These are phyloP conservation scores for Drechslera avenae DNA, from an alignment of 2,329 filamentous ascomycete genomes.

Conservation along the genomic window DNA sequence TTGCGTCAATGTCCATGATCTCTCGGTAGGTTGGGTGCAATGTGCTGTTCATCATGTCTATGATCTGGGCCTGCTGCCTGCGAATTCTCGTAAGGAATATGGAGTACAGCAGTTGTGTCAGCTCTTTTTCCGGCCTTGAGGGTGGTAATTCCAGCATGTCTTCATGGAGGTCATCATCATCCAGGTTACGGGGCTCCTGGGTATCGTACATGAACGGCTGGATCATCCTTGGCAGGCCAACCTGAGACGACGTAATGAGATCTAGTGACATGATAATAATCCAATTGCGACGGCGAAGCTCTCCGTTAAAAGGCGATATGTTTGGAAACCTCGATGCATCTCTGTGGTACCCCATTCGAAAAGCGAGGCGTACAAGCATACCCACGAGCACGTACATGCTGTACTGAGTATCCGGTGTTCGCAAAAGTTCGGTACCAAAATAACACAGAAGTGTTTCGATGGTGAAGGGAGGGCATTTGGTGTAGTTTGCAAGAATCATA, in stretches of 20 bases:
- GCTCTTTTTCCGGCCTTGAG: constrained; percentile 33
- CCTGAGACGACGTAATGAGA: constrained; percentile 45
- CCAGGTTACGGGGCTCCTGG: constrained; percentile 48
- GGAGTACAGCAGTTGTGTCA: constrained; percentile 34
- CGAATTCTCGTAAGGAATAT: constrained; percentile 34
- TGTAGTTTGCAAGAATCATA: constrained; percentile 41
- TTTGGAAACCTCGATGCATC: constrained; percentile 46
- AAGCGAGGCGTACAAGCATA: constrained; percentile 40
- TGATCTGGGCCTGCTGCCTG: constrained; percentile 32
- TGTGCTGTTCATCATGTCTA: constrained; percentile 36
- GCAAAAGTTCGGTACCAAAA: constrained; percentile 37
- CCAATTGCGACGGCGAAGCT: constrained; percentile 67
- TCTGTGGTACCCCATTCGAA: constrained; percentile 53
- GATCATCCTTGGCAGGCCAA: constrained; percentile 49
- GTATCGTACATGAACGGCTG: constrained; percentile 48
- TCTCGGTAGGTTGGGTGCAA: constrained; percentile 36
- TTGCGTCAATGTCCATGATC: constrained; percentile 34
- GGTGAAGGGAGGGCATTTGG: constrained; percentile 43
- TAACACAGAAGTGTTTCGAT: constrained; percentile 40
- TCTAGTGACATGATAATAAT: constrained; percentile 56
- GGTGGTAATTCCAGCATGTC: constrained; percentile 41
- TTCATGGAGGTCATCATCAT: constrained; percentile 50
- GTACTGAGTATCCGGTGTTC: constrained; percentile 37
- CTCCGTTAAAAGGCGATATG: constrained; percentile 60
- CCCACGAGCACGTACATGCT: constrained; percentile 37